Base-by-base conservation (phyloP, 202 grass and related monocot species). In the Zoysia matrella region DNA sequence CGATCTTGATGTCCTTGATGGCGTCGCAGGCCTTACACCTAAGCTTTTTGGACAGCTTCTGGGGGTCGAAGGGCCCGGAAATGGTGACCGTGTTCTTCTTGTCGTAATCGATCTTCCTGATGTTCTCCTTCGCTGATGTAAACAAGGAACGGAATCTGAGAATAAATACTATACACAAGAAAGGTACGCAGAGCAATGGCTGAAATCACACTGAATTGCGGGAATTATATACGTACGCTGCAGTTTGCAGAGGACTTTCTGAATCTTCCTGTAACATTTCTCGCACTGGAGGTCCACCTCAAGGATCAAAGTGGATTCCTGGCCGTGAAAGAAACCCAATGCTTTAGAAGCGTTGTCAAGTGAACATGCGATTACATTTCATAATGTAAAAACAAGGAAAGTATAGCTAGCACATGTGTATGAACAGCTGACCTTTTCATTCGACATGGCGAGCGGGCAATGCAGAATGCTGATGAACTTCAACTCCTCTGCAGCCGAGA, bases 1-100 rank as follows among this genome's bases (percentile, higher is more conserved):
- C 72, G 64, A 88, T 76, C 71, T 83, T 73, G 72, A 94, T 89
- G 63, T 82, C 82, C 65, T 91, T 95, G 77, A 98, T 98, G 8
- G 80, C 82, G 54, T 75, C 71, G 80, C 86, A 22, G 3, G 88
- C 90, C 57, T 89, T 83, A 87, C 86, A 91, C 49, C 67, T 45
- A 22, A 98, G 82, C 80, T 88, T 95, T 46, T 15, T 65, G 1
- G 69, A 84, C 11, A 98, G 65, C 11, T 67, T 65, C 39, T 58
- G 14, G 11, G 86, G 76, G 61, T 93, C 82, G 47, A 98, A 98
- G 0, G 55, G 52, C 0, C 95, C 95, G 2, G 70, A 68, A 69
- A 94, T 22, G 11, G 52, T 85, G 52, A 98, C 79, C 1, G 11
- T 83, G 79, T 90, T 90, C 45, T 72, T 88, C 60, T 79, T 72